Evolutionary conservation across 805 yeast species (phyloP).

Genomic region (Metschnikowia sp.): DNA sequence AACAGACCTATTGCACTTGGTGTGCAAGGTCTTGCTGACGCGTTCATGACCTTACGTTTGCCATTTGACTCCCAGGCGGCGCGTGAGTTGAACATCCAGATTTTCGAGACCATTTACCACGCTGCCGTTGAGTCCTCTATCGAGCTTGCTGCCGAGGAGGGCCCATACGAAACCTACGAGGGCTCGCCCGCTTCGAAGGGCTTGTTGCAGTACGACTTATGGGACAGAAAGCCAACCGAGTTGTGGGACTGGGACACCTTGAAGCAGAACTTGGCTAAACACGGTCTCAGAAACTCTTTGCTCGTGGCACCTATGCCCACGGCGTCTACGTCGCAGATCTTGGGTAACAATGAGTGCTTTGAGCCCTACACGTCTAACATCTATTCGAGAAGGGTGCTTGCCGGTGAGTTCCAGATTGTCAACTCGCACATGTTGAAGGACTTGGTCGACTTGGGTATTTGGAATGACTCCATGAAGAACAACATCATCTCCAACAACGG

Average conservation of each 20-base stretch:
- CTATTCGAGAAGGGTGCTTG: conserved; percentile 59
- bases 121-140: conserved; percentile 55
- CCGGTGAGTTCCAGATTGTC: conserved; percentile 64
- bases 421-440: conserved; percentile 57
- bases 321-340: conserved; percentile 62
- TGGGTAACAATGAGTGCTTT: conserved; percentile 60
- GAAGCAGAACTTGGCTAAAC: conserved; percentile 45
- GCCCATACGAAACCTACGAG: conserved; percentile 47
- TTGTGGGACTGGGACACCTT: conserved; percentile 59
- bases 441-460: conserved; percentile 54
- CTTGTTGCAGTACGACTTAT: conserved; percentile 52
- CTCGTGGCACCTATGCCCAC: conserved; percentile 67
- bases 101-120: conserved; percentile 60
- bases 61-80: conserved; percentile 60
- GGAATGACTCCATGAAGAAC: conserved; percentile 58
- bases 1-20: conserved; percentile 63
- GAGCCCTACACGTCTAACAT: conserved; percentile 63
- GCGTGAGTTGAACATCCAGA: conserved; percentile 52
- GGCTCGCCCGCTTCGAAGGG: conserved; percentile 63
- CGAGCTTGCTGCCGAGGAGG: conserved; percentile 51
- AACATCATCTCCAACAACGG: conserved; percentile 55
- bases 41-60: conserved; percentile 52
- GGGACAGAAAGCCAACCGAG: conserved; percentile 58
- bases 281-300: conserved; percentile 56
- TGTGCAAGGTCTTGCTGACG: conserved; percentile 61